A percentile compares a stretch with the other conserved stretches of the same genome.
Evolutionary conservation across 495 filamentous ascomycete genomes (phyloP).

Genomic region (Umbilicaria muhlenbergii): DNA sequence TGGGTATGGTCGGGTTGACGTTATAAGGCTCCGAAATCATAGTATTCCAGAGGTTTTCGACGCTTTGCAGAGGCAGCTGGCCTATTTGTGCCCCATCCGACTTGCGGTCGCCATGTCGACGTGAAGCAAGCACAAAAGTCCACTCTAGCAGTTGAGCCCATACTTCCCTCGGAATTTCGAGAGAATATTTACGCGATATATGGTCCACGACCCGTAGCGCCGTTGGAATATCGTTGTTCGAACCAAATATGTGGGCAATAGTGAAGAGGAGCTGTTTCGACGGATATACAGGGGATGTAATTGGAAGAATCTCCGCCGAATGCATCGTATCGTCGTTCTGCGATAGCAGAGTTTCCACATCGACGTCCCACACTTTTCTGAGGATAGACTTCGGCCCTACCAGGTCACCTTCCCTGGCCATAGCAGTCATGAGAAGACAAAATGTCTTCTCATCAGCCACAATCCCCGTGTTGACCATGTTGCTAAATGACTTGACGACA

Average conservation of each 20-base stretch:
- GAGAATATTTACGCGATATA: conserved; percentile 36
- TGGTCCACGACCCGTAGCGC: conserved; percentile 40
- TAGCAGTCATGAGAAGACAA: conserved; percentile 36
- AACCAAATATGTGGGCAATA: conserved; percentile 42
- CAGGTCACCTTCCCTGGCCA: conserved; percentile 38
- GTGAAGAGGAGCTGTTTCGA: conserved; percentile 35
- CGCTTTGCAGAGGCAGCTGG: conserved; percentile 23
- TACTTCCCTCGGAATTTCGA: conserved; percentile 29
- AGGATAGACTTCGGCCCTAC: conserved; percentile 31
- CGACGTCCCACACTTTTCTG: conserved; percentile 39
- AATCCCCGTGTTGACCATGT: conserved; percentile 34
- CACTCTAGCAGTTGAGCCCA: conserved; percentile 47
- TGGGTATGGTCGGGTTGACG: conserved; percentile 33
- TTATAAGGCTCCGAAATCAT: conserved; percentile 44
- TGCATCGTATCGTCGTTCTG: conserved; percentile 11
- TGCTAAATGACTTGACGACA: conserved; percentile 25
- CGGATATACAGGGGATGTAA: conserved; percentile 38
- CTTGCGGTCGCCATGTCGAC: conserved; percentile 10
- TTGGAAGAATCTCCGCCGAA: conserved; percentile 11
- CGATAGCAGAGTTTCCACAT: conserved; percentile 27
- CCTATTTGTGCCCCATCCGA: conserved; percentile 10
- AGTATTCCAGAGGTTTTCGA: conserved; percentile 32
- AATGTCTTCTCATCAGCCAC: conserved; percentile 38
- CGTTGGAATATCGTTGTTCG: conserved; percentile 35
- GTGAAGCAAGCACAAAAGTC: conserved; percentile 35